Evolutionary conservation across 2,329 filamentous ascomycete genomes (phyloP).

Genomic region (Diaporthe sp.): DNA sequence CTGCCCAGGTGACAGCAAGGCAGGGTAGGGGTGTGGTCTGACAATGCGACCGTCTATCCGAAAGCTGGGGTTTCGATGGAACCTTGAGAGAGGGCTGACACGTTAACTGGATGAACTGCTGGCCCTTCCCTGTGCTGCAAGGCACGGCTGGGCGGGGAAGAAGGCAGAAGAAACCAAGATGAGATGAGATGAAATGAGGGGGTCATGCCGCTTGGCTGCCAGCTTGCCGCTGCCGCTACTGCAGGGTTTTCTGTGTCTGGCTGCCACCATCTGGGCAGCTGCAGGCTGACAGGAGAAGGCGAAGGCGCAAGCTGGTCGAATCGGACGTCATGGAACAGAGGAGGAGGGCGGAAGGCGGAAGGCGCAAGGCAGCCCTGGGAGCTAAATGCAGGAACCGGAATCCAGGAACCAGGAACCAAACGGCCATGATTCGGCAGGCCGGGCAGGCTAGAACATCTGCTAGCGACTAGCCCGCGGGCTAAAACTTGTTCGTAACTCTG

Average conservation of each 20-base stretch:
- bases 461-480: conserved; percentile 8
- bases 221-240: conserved; percentile 5
- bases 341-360: background rate
- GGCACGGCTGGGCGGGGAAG: background rate
- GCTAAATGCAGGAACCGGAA: conserved; percentile 12
- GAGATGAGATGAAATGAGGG: conserved; percentile 12
- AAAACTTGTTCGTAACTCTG: background rate
- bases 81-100: background rate
- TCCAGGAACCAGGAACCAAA: conserved; percentile 33
- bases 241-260: background rate
- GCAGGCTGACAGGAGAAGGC: conserved; percentile 29
- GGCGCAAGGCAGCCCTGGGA: conserved; percentile 8
- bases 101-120: conserved; percentile 11
- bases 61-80: conserved; percentile 26
- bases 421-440: conserved; percentile 11
- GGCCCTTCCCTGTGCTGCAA: conserved; percentile 18
- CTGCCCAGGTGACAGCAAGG: background rate
- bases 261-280: background rate
- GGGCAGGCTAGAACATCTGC: conserved; percentile 1
- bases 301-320: conserved; percentile 23
- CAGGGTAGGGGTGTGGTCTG: conserved; percentile 14
- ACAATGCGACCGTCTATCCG: conserved; percentile 21
- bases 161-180: background rate
- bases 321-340: conserved; percentile 21
- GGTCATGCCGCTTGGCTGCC: conserved; percentile 3